A percentile compares a stretch with the other conserved stretches of the same genome.
These are phyloP conservation scores for Pinus albicaulis DNA, from an alignment of 75 land plant genomes.

Conservation along the genomic window DNA sequence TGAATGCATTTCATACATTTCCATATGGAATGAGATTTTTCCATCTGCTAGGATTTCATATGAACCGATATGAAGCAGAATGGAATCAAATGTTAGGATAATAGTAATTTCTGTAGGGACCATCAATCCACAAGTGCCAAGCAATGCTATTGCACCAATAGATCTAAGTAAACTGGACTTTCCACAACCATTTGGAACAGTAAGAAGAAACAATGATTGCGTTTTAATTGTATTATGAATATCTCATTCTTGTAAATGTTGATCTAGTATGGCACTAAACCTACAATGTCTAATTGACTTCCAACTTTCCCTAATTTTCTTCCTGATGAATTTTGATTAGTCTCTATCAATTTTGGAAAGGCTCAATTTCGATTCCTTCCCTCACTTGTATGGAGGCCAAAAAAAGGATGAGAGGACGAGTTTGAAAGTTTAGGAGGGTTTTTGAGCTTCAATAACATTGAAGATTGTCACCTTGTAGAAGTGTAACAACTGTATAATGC, in stretches of 20 bases:
- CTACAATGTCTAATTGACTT: constrained; percentile 39
- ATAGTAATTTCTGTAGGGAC: constrained; percentile 76
- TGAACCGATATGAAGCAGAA: constrained; percentile 89
- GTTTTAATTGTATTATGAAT: constrained; percentile 63
- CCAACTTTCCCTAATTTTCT: constrained; percentile 1
- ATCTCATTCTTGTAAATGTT: constrained; percentile 59
- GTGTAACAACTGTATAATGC: too few relatives aligned
- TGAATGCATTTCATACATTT: constrained; percentile 91
- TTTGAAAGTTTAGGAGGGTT: too few relatives aligned
- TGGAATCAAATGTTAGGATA: constrained; percentile 81
- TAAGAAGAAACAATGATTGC: constrained; percentile 82
- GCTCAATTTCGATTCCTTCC: too few relatives aligned
- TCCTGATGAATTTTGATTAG: constrained; percentile 11
- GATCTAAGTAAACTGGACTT: constrained; percentile 95
- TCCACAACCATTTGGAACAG: constrained; percentile 99
- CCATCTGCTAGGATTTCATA: constrained; percentile 97
- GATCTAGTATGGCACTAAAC: constrained; percentile 88
- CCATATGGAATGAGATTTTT: constrained; percentile 96
- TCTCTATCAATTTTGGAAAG: too few relatives aligned
- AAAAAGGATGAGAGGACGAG: too few relatives aligned
- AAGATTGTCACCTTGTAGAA: too few relatives aligned
- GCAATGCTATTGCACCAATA: constrained; percentile 87
- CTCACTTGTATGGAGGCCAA: too few relatives aligned
- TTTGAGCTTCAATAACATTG: too few relatives aligned
- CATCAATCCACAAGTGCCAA: constrained; percentile 96